Base-by-base conservation (phyloP, 2,329 filamentous ascomycete species). In the Aureobasidium sp. region DNA sequence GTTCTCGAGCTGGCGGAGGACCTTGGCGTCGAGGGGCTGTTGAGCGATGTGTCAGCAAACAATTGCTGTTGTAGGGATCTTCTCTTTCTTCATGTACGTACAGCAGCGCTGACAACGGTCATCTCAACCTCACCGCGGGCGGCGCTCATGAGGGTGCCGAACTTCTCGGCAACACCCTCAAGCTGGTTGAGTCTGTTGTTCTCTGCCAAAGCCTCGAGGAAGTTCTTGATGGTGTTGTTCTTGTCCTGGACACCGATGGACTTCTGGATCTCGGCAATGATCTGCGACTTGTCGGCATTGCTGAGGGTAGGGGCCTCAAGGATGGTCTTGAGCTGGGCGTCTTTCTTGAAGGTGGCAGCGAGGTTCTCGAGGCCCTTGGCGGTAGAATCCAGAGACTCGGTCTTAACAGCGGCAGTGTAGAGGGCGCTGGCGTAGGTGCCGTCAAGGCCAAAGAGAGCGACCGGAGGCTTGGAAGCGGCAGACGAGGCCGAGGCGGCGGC, bases 361-460 rank as follows among this genome's bases (percentile, higher is more conserved):
- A 99, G 87, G 71, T 78, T 82, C 73, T 82, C 79, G 72, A 99
- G 82, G 69, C 91, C 87, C 79, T 86, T 90, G 76, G 92, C 87
- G 68, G 90, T 92, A 73, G 85, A 82, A 72, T 99, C 94, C 77
- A 99, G 88, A 69, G 85, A 80, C 65, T 87, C 88, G 69, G 87
- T 85, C 85, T 97, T 99, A 76, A 87, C 86, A 71, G 93, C 91
- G 67, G 94, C 94, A 68, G 92, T 97, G 87, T 96, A 99, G 87
- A 99, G 84, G 82, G 94, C 94, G 81, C 88, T 92, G 77, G 94
- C 94, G 82, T 99, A 99, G 76, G 93, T 97, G 79, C 94, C 94
- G 79, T 97, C 94, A 75, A 99, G 82, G 71, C 94, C 94, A 80
- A 91, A 99, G 74, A 99, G 85, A 72, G 92, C 85, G 75, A 97